Evolutionary conservation across 2,329 filamentous ascomycete genomes (phyloP), one percentile per base, ranked within the genome.

Genomic region (Pestalotiopsis sp.): DNA sequence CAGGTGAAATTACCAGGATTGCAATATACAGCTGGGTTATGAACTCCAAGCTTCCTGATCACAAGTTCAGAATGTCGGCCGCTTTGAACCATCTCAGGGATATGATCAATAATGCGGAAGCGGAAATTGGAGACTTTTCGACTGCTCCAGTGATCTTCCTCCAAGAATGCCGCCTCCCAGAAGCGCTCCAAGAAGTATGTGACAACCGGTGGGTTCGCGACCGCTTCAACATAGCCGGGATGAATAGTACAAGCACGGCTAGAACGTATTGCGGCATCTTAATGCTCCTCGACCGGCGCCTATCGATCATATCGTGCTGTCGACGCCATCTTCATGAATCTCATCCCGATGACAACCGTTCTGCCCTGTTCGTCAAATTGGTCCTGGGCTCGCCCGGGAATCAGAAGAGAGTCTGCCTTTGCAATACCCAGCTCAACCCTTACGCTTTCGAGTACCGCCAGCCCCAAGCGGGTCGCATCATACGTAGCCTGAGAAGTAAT

Each of bases 321-420:
- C 80, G 87, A 2, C 31, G 31, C 31, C 31, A 36, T 9, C 81
- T 87, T n/a, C 80, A 81, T 20, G 87, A 85, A 58, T 79, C 75
- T 65, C 70, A 78, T 6, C 84, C 84, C 36, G 73, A 75, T 4
- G 84, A 87, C 78, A 79, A 82, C 68, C 79, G 86, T 2, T 87
- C 89, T 73, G 86, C 78, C 2, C 74, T 88, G 2, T 86, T 87
- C 69, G 81, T 87, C 11, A 86, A 89, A 67, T 71, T 87, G 9
- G 78, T 3, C 62, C 31, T 49, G 13, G 56, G 57, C 20, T n/a
- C 56, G 52, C 41, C 31, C 12, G 17, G 17, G 17, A 5, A 70
- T 12, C 25, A 17, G 7, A 71, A 65, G 69, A 66, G 65, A 2
- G n/a, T 77, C 14, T 67, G 75, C 7, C 63, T 77, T 7, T 74